Evolutionary conservation across 1,139 yeast species (phyloP).

Genomic region (Starmera stellimalicola): DNA sequence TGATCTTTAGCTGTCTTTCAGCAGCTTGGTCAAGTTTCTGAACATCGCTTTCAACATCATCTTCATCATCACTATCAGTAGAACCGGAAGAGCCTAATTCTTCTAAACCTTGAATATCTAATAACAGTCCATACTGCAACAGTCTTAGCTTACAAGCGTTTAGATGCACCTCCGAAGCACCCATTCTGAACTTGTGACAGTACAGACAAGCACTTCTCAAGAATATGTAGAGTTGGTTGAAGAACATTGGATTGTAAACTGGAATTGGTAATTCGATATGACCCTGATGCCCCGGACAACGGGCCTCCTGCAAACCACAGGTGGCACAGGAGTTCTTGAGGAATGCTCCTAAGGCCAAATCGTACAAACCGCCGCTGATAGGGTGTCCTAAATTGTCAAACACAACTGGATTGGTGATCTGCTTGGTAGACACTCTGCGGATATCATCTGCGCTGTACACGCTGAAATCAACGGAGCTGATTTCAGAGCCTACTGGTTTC

Average conservation of each 20-base stretch:
- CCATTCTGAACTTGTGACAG: conserved; percentile 79
- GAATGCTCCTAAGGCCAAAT: conserved; percentile 90
- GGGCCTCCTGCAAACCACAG: conserved; percentile 90
- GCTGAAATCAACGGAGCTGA: conserved; percentile 87
- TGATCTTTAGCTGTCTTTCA: conserved; percentile 36
- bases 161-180: conserved; percentile 59
- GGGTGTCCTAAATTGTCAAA: conserved; percentile 97
- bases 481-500: conserved; percentile 92
- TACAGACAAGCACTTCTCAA: conserved; percentile 81
- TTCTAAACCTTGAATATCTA: conserved; percentile 70
- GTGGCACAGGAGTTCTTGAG: conserved; percentile 79
- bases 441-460: conserved; percentile 77
- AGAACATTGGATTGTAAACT: conserved; percentile 89
- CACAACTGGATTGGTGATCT: conserved; percentile 89
- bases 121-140: conserved; percentile 79
- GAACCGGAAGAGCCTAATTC: conserved; percentile 36
- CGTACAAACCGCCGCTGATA: conserved; percentile 86
- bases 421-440: conserved; percentile 82
- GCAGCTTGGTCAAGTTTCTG: conserved; percentile 15
- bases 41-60: conserved; percentile 26
- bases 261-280: conserved; percentile 96
- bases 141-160: conserved; percentile 71
- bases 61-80: conserved; percentile 27
- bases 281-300: conserved; percentile 98
- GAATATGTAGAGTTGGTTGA: conserved; percentile 79